These are phyloP conservation scores for Ophiorrhiza pumila DNA, from an alignment of 257 asterid genomes.

Conservation along the genomic window DNA sequence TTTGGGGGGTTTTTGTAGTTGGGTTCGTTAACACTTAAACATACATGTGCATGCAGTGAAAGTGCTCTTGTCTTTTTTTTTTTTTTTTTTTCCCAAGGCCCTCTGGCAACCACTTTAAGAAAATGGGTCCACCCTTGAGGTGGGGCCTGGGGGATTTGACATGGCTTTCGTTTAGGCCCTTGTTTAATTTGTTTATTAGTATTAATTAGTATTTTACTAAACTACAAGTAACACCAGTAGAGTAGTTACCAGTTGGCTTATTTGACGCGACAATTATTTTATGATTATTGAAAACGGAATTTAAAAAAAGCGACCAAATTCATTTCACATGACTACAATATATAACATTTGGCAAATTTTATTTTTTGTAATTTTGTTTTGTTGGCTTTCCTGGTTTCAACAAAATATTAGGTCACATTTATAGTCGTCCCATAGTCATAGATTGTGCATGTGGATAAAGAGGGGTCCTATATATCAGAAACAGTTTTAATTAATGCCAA, in stretches of 20 bases:
- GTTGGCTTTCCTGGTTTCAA: slow-evolving; percentile 12
- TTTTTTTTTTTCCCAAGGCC: slow-evolving; percentile 12
- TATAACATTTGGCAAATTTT: too few relatives aligned
- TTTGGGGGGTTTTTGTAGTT: slow-evolving; percentile 6
- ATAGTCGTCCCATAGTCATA: too few relatives aligned
- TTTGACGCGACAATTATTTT: slow-evolving; percentile 23
- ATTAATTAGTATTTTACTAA: too few relatives aligned
- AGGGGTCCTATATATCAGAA: too few relatives aligned
- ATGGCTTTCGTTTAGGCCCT: neutral
- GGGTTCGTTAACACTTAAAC: slow-evolving; percentile 3
- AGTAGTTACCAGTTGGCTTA: slow-evolving; percentile 45
- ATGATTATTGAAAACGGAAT: slow-evolving; percentile 19
- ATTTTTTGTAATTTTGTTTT: slow-evolving; percentile 1
- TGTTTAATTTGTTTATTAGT: slow-evolving; percentile 19
- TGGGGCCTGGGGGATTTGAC: neutral
- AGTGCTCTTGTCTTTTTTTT: neutral
- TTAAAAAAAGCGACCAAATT: slow-evolving; percentile 34
- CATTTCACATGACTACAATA: slow-evolving; percentile 34
- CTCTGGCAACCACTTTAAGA: slow-evolving; percentile 32
- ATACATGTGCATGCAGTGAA: slow-evolving; percentile 12
- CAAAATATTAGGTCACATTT: slow-evolving; percentile 26
- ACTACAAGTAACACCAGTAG: too few relatives aligned
- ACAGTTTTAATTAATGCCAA: too few relatives aligned
- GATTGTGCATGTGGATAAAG: slow-evolving; percentile 43
- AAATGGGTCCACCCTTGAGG: slow-evolving; percentile 33